Evolutionary conservation across 768 basidiomycete species (phyloP).

Genomic region (Chalciporus piperatus): DNA sequence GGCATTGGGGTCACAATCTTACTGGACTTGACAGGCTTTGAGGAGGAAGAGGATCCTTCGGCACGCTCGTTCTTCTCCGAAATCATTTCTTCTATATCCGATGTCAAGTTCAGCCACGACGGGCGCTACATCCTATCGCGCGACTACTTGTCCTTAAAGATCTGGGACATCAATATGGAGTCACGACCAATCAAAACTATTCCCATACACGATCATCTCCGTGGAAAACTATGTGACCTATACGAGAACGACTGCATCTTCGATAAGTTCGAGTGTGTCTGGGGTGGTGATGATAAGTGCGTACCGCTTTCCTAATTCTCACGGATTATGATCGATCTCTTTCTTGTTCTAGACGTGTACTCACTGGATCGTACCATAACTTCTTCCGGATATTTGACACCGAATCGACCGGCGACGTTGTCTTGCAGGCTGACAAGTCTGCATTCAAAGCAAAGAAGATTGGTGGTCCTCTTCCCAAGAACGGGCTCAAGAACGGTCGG

Average conservation of each 20-base stretch:
- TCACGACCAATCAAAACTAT: conserved; percentile 94
- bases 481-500: conserved; percentile 74
- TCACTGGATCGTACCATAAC: conserved; percentile 99
- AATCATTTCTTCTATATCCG: conserved; percentile 99
- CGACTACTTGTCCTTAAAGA: conserved; percentile 96
- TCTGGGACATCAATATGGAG: conserved; percentile 99
- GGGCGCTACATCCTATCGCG: conserved; percentile 95
- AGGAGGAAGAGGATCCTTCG: conserved; percentile 97
- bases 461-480: conserved; percentile 75
- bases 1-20: conserved; percentile 2
- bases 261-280: conserved; percentile 99
- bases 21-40: conserved; percentile 66
- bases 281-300: conserved; percentile 93
- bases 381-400: conserved; percentile 99
- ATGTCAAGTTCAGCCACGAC: conserved; percentile 98
- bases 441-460: conserved; percentile 99
- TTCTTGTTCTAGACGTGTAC: conserved; percentile 65
- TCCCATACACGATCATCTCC: conserved; percentile 96
- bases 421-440: conserved; percentile 97
- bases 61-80: conserved; percentile 99
- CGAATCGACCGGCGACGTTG: conserved; percentile 82
- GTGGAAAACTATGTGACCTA: conserved; percentile 95
- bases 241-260: conserved; percentile 99
- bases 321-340: conserved; percentile 9
- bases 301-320: conserved; percentile 35